Conservation (phyloP, 352 stramenopile species). For the Phytopythium sindhum region DNA sequence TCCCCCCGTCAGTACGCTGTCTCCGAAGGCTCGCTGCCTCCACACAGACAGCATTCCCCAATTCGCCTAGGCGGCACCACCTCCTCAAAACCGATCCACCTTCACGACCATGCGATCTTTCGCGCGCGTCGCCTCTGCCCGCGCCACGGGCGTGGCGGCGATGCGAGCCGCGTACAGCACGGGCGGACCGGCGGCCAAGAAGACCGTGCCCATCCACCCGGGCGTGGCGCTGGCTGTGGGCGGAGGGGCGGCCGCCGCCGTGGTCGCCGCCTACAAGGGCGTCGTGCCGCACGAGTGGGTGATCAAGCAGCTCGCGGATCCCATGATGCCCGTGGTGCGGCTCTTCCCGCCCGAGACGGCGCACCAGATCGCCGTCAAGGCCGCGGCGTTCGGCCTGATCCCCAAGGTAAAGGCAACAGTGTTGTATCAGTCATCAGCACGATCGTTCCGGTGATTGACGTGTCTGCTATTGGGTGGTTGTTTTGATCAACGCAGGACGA, state of each 20-base stretch:
- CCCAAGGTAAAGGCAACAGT: constrained; percentile 45
- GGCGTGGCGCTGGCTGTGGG: constrained; percentile 36
- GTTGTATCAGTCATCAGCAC: background rate
- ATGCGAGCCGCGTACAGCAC: constrained; percentile 15
- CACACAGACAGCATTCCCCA: background rate
- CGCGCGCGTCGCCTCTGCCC: constrained; percentile 1
- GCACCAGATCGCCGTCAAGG: constrained; percentile 82
- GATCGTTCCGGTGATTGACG: constrained; percentile 6
- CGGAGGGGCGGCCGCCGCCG: constrained; percentile 47
- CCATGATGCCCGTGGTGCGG: constrained; percentile 78
- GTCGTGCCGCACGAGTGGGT: constrained; percentile 75
- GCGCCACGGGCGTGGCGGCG: constrained; percentile 1
- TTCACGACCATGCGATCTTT: constrained; percentile 1
- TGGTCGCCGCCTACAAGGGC: constrained; percentile 58
- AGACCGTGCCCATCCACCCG: constrained; percentile 16
- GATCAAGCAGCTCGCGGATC: constrained; percentile 63
- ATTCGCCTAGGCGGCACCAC: background rate
- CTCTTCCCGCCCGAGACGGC: constrained; percentile 84
- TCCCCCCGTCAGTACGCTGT: no score
- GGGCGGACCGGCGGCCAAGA: background rate
- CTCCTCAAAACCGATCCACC: background rate
- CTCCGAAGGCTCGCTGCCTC: no score
- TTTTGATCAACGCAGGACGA: constrained; percentile 25
- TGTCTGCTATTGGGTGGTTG: background rate
- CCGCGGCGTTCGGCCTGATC: constrained; percentile 62